phyloP scores from a whole-genome alignment of 1,284 basidiomycete species.

The Heliocybe sulcata region DNA sequence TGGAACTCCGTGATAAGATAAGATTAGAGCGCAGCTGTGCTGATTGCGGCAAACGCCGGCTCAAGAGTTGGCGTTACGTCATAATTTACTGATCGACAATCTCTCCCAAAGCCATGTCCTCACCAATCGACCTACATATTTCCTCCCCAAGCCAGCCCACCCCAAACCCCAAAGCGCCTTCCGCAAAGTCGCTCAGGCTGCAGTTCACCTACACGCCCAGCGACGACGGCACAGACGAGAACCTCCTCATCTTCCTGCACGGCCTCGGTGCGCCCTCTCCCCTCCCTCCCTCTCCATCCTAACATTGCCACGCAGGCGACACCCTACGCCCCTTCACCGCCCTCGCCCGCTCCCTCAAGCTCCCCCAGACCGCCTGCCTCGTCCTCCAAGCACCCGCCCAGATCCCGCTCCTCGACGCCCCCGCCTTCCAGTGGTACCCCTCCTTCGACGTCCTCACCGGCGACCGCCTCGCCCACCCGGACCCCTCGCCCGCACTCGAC shows the following conservation, averaged over 20 bases:
- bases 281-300: neutral
- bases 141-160: neutral
- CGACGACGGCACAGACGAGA: conserved; percentile 80
- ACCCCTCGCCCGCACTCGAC: conserved; percentile 62
- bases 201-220: conserved; percentile 62
- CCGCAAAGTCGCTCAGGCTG: conserved; percentile 39
- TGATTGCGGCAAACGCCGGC: too few relatives aligned
- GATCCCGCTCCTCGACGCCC: conserved; percentile 76
- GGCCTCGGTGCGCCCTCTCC: conserved; percentile 62
- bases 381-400: conserved; percentile 74
- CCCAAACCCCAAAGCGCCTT: conserved; percentile 44
- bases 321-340: conserved; percentile 71
- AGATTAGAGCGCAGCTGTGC: too few relatives aligned
- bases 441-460: conserved; percentile 73
- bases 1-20: too few relatives aligned
- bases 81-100: too few relatives aligned
- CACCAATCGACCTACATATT: neutral
- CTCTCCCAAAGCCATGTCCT: too few relatives aligned
- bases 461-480: conserved; percentile 60
- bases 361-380: conserved; percentile 83
- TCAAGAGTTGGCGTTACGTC: too few relatives aligned
- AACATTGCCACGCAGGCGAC: conserved; percentile 51
- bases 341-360: conserved; percentile 65
- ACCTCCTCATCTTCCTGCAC: conserved; percentile 81
- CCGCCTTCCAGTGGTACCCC: conserved; percentile 83